These are phyloP conservation scores for Turnera subulata DNA, from an alignment of 345 rosid species.

Conservation along the genomic window DNA sequence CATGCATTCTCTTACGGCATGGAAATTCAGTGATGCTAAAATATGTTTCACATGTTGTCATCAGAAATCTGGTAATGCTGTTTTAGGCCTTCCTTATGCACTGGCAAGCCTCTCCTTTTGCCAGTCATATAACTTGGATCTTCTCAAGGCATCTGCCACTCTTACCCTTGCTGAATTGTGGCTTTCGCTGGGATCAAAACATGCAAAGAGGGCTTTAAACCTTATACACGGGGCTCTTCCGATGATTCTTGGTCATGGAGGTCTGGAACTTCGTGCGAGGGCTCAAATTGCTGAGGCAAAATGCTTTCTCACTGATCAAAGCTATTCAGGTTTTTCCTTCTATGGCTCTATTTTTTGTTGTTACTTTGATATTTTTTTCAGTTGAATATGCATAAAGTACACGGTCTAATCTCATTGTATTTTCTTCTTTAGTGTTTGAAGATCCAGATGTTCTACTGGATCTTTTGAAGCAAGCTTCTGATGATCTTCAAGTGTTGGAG, in stretches of 20 bases:
- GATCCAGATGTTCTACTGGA: slow-evolving; percentile 65
- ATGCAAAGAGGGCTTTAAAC: slow-evolving; percentile 69
- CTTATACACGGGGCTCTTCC: slow-evolving; percentile 79
- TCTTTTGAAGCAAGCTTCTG: slow-evolving; percentile 75
- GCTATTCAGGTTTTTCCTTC: slow-evolving; percentile 55
- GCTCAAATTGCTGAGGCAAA: slow-evolving; percentile 87
- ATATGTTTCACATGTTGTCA: slow-evolving; percentile 11
- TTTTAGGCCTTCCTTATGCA: slow-evolving; percentile 88
- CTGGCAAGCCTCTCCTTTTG: slow-evolving; percentile 93
- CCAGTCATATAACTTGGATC: slow-evolving; percentile 93
- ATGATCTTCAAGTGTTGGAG: slow-evolving; percentile 77
- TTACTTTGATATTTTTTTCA: neutral
- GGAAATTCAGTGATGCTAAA: slow-evolving; percentile 4
- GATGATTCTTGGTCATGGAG: slow-evolving; percentile 93
- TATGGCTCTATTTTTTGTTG: neutral
- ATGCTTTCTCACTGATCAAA: slow-evolving; percentile 82
- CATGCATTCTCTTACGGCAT: neutral
- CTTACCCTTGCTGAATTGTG: slow-evolving; percentile 90
- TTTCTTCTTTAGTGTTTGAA: slow-evolving; percentile 43
- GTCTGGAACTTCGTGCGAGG: slow-evolving; percentile 87
- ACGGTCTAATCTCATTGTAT: neutral
- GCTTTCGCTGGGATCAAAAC: slow-evolving; percentile 78
- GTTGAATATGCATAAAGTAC: neutral
- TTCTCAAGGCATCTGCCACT: slow-evolving; percentile 90
- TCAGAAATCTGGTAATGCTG: slow-evolving; percentile 96